Evolutionary conservation across 257 asterid species (phyloP).

Genomic region (Solanum gandarillasii): DNA sequence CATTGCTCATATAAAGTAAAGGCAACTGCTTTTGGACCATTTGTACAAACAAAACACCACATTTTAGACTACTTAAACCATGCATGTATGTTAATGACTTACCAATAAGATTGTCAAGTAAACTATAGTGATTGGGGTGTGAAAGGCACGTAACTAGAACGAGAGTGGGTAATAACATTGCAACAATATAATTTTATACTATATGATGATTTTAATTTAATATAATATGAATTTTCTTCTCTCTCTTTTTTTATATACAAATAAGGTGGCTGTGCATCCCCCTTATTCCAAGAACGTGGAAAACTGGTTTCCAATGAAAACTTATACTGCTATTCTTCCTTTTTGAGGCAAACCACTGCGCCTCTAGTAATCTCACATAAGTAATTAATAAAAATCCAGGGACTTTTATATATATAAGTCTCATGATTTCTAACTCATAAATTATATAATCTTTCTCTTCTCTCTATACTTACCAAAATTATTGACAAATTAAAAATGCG

Average conservation of each 20-base stretch:
- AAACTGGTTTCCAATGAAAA: neutral
- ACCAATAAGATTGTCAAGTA: neutral
- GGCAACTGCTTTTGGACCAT: neutral
- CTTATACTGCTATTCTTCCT: neutral
- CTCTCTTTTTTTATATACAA: neutral
- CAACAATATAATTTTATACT: neutral
- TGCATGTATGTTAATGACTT: neutral
- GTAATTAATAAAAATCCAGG: neutral
- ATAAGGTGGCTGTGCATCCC: slow-evolving; percentile 24
- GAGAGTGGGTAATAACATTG: neutral
- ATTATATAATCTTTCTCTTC: neutral
- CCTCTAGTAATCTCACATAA: slow-evolving; percentile 11
- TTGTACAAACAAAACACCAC: neutral
- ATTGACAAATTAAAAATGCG: slow-evolving; percentile 25
- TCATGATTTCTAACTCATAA: neutral
- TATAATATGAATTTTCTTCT: neutral
- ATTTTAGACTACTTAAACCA: neutral
- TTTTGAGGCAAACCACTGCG: slow-evolving; percentile 29
- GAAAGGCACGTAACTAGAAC: slow-evolving; percentile 18
- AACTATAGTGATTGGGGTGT: slow-evolving; percentile 13
- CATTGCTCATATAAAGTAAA: neutral
- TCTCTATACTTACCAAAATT: neutral
- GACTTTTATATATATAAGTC: neutral
- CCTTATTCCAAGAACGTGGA: slow-evolving; percentile 14
- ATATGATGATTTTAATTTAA: neutral